phyloP scores from a whole-genome alignment of 306 rosid species.

The Alnus glutinosa region DNA sequence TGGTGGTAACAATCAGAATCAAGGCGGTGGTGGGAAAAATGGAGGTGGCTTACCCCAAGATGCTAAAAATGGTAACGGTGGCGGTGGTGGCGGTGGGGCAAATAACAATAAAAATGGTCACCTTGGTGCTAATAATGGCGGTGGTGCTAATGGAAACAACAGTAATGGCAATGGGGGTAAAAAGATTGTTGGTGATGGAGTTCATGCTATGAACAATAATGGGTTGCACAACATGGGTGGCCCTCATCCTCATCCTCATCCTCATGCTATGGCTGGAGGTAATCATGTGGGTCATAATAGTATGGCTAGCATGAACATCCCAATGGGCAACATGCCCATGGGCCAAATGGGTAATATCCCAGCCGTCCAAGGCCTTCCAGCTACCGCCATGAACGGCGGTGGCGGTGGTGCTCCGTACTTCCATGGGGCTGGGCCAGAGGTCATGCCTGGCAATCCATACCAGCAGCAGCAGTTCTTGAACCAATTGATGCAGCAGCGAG shows the following conservation, averaged over 20 bases:
- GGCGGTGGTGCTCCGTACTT: constrained; percentile 38
- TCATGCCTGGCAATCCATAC: constrained; percentile 57
- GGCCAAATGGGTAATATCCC: constrained; percentile 56
- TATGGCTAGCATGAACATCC: constrained; percentile 45
- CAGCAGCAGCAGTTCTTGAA: constrained; percentile 57
- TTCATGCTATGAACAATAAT: constrained; percentile 35
- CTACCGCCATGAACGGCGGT: constrained; percentile 39
- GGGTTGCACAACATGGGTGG: constrained; percentile 46
- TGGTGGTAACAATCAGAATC: constrained; percentile 27
- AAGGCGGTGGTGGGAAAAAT: constrained; percentile 35
- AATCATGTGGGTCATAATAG: constrained; percentile 42
- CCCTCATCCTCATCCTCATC: constrained; percentile 44
- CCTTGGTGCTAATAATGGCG: constrained; percentile 25
- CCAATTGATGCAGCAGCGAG: constrained; percentile 68
- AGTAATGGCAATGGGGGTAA: constrained; percentile 30
- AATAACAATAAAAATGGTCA: constrained; percentile 13
- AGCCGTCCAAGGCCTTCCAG: constrained; percentile 79
- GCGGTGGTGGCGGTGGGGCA: constrained; percentile 18
- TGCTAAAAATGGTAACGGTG: constrained; percentile 28
- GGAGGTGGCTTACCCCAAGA: constrained; percentile 26
- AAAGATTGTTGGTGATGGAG: constrained; percentile 41
- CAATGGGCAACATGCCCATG: constrained; percentile 50
- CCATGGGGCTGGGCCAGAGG: constrained; percentile 51
- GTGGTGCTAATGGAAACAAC: constrained; percentile 32
- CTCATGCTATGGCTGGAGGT: constrained; percentile 41